Conservation (phyloP, 148 eudicot species). For the Cornus kousa region DNA sequence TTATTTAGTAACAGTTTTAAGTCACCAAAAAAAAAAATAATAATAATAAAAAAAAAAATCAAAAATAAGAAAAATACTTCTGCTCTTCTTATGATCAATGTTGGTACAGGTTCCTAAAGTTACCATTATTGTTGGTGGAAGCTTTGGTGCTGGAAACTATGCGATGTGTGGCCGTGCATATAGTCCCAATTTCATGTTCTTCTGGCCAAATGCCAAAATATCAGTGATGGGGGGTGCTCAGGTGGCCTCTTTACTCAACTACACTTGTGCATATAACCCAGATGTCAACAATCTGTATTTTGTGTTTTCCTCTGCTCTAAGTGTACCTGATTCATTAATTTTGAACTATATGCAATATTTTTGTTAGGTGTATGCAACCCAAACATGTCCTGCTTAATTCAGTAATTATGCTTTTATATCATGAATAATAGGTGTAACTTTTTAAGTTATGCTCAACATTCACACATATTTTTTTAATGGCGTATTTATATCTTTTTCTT, state of each 20-base stretch:
- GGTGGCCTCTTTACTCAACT: conserved; percentile 37
- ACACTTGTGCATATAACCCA: neutral
- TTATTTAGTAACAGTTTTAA: neutral
- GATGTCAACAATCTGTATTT: neutral
- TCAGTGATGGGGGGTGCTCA: conserved; percentile 98
- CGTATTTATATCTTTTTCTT: neutral
- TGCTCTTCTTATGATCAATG: conserved; percentile 3
- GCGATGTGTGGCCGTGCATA: conserved; percentile 99
- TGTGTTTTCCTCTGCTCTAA: too few species aligned
- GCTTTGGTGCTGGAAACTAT: conserved; percentile 99
- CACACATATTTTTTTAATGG: neutral
- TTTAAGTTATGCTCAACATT: neutral
- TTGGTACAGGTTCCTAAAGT: conserved; percentile 87
- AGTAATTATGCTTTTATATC: too few species aligned
- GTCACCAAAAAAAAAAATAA: neutral
- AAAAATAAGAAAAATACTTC: neutral
- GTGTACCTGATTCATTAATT: too few species aligned
- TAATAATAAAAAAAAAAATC: neutral
- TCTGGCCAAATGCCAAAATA: conserved; percentile 99
- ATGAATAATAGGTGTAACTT: too few species aligned
- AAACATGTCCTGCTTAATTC: neutral
- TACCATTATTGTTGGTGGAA: conserved; percentile 86
- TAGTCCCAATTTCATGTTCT: conserved; percentile 92
- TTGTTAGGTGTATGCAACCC: neutral
- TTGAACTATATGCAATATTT: neutral